These are phyloP conservation scores for Xylaria multiplex DNA, from an alignment of 2,329 filamentous ascomycete species.

Conservation along the genomic window DNA sequence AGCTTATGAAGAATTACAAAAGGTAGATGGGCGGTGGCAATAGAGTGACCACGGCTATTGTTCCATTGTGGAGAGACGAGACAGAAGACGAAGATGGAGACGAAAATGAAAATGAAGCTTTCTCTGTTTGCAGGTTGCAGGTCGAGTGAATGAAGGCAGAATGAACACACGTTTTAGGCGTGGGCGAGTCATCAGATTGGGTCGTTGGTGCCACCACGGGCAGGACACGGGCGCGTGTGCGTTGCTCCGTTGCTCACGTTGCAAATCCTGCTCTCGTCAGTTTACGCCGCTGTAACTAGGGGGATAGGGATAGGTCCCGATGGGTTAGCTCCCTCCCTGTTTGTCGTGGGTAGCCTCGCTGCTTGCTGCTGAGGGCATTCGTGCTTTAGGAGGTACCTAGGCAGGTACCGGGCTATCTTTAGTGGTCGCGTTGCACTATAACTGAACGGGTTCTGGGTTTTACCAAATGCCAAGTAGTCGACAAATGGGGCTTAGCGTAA, in stretches of 20 bases:
- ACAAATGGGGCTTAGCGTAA: too few relatives aligned
- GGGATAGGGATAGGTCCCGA: neutral
- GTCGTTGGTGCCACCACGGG: conserved; percentile 22
- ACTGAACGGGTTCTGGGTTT: too few relatives aligned
- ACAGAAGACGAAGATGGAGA: conserved; percentile 7
- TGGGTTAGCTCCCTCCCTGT: conserved; percentile 11
- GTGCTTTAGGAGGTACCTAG: too few relatives aligned
- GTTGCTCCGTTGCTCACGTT: neutral
- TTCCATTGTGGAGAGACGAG: conserved; percentile 24
- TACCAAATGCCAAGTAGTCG: too few relatives aligned
- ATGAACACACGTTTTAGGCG: conserved; percentile 19
- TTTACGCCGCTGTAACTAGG: neutral
- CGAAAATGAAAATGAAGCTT: conserved; percentile 15
- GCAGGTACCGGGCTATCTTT: too few relatives aligned
- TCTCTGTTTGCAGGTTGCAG: conserved; percentile 21
- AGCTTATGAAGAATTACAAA: conserved; percentile 13
- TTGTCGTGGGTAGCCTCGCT: conserved; percentile 13
- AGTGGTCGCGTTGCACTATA: too few relatives aligned
- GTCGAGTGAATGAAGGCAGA: conserved; percentile 16
- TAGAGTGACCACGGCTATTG: conserved; percentile 7
- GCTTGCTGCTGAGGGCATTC: conserved; percentile 19
- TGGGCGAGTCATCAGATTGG: conserved; percentile 32
- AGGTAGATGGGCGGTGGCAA: neutral
- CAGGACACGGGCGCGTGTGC: neutral
- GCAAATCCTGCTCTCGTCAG: conserved; percentile 21